Conservation (phyloP, 2,329 filamentous ascomycete genomes). For the Pleoardoris graminearum region DNA sequence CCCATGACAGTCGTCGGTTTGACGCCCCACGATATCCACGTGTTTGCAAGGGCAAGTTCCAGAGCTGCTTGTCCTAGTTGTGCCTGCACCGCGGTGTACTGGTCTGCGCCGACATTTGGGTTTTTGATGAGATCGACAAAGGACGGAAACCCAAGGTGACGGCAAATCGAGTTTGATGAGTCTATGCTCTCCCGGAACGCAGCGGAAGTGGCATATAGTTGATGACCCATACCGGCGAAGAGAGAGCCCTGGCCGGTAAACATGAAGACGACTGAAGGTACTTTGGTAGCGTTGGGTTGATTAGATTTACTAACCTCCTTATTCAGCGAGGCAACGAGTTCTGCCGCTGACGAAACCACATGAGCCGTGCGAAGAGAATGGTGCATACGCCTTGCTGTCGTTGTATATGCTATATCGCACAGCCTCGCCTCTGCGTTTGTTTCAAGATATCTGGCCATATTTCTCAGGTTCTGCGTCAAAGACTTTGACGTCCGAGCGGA, state of each 20-base stretch:
- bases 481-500: conserved; percentile 12
- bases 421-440: conserved; percentile 7
- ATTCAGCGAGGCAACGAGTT: not conserved
- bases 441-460: conserved; percentile 12
- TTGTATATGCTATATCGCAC: conserved; percentile 22
- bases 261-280: conserved; percentile 31
- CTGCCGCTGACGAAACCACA: conserved; percentile 8
- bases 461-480: conserved; percentile 12
- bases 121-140: conserved; percentile 13
- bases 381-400: conserved; percentile 24
- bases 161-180: not conserved
- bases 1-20: conserved; percentile 19
- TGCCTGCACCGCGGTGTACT: not conserved
- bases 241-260: conserved; percentile 45
- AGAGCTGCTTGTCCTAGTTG: conserved; percentile 31
- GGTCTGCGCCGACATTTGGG: not conserved
- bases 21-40: conserved; percentile 13
- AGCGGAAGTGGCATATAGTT: conserved; percentile 15
- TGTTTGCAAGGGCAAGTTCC: conserved; percentile 38
- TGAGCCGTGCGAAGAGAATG: conserved; percentile 11
- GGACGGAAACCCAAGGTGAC: not conserved
- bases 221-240: conserved; percentile 16
- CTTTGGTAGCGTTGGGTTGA: conserved; percentile 48
- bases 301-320: not conserved
- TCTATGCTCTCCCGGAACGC: conserved; percentile 23